Evolutionary conservation across 1,139 yeast genomes (phyloP).

Genomic region (Keqinozyma sinolaborantium): DNA sequence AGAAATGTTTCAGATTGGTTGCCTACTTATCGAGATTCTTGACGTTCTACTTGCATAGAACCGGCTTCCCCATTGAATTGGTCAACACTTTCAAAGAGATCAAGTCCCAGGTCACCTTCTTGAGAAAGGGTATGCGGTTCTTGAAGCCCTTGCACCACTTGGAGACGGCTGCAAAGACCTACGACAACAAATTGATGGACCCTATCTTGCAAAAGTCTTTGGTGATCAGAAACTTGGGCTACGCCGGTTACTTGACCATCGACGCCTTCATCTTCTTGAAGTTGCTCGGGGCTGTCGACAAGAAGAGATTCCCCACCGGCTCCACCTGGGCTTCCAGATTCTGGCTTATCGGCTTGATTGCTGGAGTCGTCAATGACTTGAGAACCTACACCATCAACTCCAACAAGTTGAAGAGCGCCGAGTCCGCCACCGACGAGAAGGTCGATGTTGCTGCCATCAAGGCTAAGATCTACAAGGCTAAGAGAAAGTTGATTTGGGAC

Average conservation of each 20-base stretch:
- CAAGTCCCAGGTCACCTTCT: constrained; percentile 58
- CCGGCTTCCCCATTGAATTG: constrained; percentile 52
- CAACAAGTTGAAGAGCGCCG: constrained; percentile 17
- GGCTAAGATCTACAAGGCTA: constrained; percentile 39
- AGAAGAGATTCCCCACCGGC: constrained; percentile 30
- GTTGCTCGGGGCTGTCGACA: constrained; percentile 40
- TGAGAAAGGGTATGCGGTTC: constrained; percentile 82
- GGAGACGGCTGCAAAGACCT: constrained; percentile 65
- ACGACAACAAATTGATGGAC: constrained; percentile 71
- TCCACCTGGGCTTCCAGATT: constrained; percentile 53
- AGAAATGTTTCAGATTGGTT: constrained; percentile 73
- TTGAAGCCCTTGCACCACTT: constrained; percentile 79
- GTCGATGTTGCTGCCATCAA: constrained; percentile 25
- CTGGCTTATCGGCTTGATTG: constrained; percentile 75
- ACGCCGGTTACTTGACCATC: constrained; percentile 68
- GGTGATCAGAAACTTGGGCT: constrained; percentile 66
- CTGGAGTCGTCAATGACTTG: constrained; percentile 57
- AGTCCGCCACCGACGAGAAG: constrained; percentile 27
- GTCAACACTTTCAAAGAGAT: constrained; percentile 50
- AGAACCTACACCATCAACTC: constrained; percentile 32
- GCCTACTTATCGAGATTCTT: constrained; percentile 81
- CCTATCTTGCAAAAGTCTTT: constrained; percentile 56
- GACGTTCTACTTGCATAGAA: constrained; percentile 57
- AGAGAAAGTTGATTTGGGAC: constrained; percentile 76
- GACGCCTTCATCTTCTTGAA: constrained; percentile 76